A percentile compares a stretch with the other conserved stretches of the same genome.
Conservation (phyloP, 1,284 basidiomycete genomes). For the Boletellus deceptivus region DNA sequence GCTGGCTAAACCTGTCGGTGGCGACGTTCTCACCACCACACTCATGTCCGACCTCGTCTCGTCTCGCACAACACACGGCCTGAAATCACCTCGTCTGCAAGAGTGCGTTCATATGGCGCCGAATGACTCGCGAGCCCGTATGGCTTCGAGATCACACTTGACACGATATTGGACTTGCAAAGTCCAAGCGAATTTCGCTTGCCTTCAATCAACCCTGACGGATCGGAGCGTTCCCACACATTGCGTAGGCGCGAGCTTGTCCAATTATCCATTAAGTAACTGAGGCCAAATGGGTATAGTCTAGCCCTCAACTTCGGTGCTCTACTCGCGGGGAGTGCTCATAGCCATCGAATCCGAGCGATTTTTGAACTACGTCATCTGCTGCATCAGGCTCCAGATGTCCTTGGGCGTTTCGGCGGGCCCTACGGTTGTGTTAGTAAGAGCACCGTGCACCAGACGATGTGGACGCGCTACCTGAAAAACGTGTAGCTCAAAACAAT, state of each 20-base stretch:
- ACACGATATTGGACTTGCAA: no score
- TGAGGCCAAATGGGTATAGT: conserved; percentile 1
- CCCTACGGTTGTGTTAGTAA: conserved; percentile 42
- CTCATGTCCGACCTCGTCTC: neutral
- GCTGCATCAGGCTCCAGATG: conserved; percentile 85
- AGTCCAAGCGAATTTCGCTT: no score
- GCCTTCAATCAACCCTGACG: no score
- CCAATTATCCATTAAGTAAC: neutral
- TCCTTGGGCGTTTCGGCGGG: conserved; percentile 75
- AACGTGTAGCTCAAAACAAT: conserved; percentile 97
- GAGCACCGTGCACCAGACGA: neutral
- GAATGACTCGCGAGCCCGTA: no score
- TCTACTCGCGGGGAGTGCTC: conserved; percentile 44
- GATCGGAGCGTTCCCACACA: no score
- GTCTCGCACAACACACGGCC: neutral
- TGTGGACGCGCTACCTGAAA: conserved; percentile 65
- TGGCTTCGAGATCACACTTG: no score
- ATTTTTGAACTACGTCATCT: conserved; percentile 73
- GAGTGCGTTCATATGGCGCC: no score
- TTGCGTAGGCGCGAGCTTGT: no score
- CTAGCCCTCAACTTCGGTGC: conserved; percentile 7
- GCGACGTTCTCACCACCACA: conserved; percentile 2
- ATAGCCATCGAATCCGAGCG: conserved; percentile 71
- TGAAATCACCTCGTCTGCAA: neutral
- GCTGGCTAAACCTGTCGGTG: neutral